Conservation (phyloP, 208 protist species). For the Tritrichomonas musculus region DNA sequence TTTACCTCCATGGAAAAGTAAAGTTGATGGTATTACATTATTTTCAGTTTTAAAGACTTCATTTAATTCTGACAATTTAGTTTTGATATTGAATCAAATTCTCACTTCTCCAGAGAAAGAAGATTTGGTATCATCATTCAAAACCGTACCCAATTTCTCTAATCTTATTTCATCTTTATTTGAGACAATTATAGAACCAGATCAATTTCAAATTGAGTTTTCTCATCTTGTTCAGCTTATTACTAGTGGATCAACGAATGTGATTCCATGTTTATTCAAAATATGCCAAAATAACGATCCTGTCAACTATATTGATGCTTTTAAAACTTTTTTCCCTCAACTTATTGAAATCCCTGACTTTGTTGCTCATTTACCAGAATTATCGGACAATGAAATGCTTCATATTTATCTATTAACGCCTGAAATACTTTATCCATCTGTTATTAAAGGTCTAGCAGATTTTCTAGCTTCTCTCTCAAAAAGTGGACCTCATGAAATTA, state of each 20-base stretch:
- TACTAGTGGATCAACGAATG: too few species aligned
- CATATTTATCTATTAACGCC: background rate
- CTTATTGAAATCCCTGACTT: background rate
- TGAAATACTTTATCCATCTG: background rate
- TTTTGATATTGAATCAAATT: background rate
- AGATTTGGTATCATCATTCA: background rate
- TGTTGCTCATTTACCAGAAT: background rate
- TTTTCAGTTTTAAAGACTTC: background rate
- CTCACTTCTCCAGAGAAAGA: background rate
- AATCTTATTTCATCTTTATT: background rate
- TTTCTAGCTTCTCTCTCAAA: background rate
- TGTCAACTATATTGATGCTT: background rate
- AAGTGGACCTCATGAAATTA: background rate
- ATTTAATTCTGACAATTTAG: too few species aligned
- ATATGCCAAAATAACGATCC: background rate
- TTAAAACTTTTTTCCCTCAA: background rate
- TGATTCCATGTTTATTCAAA: too few species aligned
- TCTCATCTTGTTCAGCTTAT: background rate
- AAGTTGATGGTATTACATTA: background rate
- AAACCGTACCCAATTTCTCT: background rate
- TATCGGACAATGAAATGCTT: background rate
- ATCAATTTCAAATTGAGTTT: background rate
- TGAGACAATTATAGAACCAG: background rate
- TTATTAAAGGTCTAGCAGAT: background rate
- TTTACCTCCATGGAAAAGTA: background rate